Evolutionary conservation across 306 rosid genomes (phyloP).

Genomic region (Cucumis hystrix): DNA sequence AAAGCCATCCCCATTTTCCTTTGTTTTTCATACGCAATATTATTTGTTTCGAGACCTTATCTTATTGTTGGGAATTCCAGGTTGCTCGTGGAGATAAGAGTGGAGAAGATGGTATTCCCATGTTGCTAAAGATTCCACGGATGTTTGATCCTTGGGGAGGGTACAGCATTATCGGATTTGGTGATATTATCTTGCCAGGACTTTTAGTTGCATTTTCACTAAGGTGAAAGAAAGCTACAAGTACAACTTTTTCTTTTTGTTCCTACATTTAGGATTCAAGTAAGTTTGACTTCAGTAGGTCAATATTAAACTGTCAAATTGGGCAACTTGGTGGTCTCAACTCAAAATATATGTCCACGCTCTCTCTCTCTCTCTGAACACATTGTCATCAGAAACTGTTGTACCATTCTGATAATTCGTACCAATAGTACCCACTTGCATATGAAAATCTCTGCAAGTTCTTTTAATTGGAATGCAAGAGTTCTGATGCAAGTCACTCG

Average conservation of each 20-base stretch:
- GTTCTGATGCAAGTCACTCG: not conserved
- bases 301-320: not conserved
- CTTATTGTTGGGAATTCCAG: constrained; percentile 21
- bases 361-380: not conserved
- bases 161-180: constrained; percentile 92
- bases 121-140: constrained; percentile 95
- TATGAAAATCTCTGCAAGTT: not conserved
- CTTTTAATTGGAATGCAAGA: not conserved
- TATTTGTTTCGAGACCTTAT: not conserved
- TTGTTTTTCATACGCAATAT: not conserved
- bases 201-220: constrained; percentile 85
- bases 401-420: not conserved
- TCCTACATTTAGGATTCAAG: not conserved
- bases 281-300: not conserved
- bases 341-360: not conserved
- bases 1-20: not conserved
- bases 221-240: constrained; percentile 41
- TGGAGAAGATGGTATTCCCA: constrained; percentile 98
- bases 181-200: constrained; percentile 96
- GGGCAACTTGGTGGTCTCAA: not conserved
- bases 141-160: constrained; percentile 99
- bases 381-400: not conserved
- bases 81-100: constrained; percentile 97
- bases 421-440: not conserved
- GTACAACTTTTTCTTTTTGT: not conserved